These are phyloP conservation scores for Auriscalpium vulgare DNA, from an alignment of 768 basidiomycete species.

Conservation along the genomic window DNA sequence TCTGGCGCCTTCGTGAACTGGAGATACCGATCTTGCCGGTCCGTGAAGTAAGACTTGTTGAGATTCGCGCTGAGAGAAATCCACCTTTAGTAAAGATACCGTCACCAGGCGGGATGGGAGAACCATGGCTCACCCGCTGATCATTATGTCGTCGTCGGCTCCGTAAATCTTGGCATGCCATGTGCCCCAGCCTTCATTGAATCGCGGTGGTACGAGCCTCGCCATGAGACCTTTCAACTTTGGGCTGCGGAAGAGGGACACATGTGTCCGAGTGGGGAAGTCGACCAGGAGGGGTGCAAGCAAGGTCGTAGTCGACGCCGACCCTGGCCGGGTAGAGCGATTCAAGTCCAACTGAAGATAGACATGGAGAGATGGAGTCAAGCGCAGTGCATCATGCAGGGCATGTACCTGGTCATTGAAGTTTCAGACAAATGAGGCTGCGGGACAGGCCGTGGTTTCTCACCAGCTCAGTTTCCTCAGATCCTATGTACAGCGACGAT, in stretches of 20 bases:
- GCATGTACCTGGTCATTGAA: slow-evolving; percentile 51
- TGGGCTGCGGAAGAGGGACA: slow-evolving; percentile 85
- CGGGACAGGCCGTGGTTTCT: slow-evolving; percentile 21
- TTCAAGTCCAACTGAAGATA: slow-evolving; percentile 76
- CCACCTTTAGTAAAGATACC: neutral
- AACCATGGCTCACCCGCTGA: slow-evolving; percentile 67
- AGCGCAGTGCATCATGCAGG: slow-evolving; percentile 49
- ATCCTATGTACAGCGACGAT: slow-evolving; percentile 85
- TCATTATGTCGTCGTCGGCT: slow-evolving; percentile 84
- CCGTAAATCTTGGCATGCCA: slow-evolving; percentile 98
- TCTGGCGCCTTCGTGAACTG: slow-evolving; percentile 52
- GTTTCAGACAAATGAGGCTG: neutral
- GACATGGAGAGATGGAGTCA: slow-evolving; percentile 55
- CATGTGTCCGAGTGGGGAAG: slow-evolving; percentile 64
- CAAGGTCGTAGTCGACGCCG: slow-evolving; percentile 55
- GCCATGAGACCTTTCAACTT: slow-evolving; percentile 69
- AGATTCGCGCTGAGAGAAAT: slow-evolving; percentile 70
- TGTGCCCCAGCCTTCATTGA: slow-evolving; percentile 98
- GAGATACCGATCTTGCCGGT: slow-evolving; percentile 93
- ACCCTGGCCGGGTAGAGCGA: slow-evolving; percentile 67
- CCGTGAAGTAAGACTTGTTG: slow-evolving; percentile 86
- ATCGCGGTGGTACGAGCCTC: slow-evolving; percentile 77
- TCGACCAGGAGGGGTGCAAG: slow-evolving; percentile 68
- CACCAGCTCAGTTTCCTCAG: slow-evolving; percentile 73
- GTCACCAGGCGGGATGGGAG: slow-evolving; percentile 12